Evolutionary conservation across 352 stramenopile genomes (phyloP), one percentile per base, ranked within the genome.

Genomic region (Globisporangium irregulare): DNA sequence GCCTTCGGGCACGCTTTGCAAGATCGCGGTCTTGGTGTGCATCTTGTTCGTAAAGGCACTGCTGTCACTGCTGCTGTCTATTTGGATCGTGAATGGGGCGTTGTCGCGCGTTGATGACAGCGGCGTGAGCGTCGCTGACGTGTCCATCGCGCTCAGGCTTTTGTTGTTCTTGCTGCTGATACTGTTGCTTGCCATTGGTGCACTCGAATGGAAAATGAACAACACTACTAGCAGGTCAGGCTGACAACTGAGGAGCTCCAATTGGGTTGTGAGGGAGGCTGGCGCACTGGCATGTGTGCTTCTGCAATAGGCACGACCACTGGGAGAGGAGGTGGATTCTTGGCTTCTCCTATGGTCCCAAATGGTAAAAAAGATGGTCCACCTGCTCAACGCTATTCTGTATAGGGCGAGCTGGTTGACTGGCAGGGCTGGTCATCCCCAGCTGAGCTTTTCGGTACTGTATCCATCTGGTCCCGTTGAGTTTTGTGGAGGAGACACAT

Each of bases 81-180:
- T 41, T 25, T 70, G 56, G 18, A 70, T 70, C 32, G 64, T 24
- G 57, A 70, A 70, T 9, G 65, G 34, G 15, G 65, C 65, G 20
- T 48, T 48, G 41, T 64, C 58, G 18, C 46, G 29, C 18, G 65
- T 70, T 2, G 58, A 65, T 0, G 65, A 34, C 27, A 65, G 57
- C 32, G 65, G 57, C 32, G 65, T 70, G 56, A 66, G 32, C 57
- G 46, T 36, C 9, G 48, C 4, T 1, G 53, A 59, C 0, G 54
- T 22, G 3, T 70, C 38, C 32, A n/a, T 41, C 6, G 57, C 3
- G 41, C 41, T 22, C 1, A 55, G 22, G 38, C n/a, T 43, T 9
- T 50, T 24, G 36, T 41, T 54, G 27, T 20, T 53, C 24, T 12
- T 56, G 38, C 25, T 60, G 62, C n/a, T 46, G 24, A 4, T 32